Evolutionary conservation across 768 basidiomycete genomes (phyloP), one percentile per base, ranked within the genome.

Genomic region (Xerocomellus chrysenteron): DNA sequence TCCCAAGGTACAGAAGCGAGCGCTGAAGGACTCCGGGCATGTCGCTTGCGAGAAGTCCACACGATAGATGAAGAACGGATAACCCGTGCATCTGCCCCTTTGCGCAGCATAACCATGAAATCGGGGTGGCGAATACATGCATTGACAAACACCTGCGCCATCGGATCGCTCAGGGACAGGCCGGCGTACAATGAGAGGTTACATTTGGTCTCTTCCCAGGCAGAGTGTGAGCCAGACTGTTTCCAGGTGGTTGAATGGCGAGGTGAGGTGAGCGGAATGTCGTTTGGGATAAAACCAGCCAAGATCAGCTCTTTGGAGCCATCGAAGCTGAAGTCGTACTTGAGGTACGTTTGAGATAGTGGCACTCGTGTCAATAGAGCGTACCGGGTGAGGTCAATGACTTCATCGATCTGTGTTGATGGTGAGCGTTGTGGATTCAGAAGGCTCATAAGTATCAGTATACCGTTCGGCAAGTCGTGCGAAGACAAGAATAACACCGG

Each of bases 401-500:
- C 39, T 16, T 71, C 64, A 26, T 74, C 69, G 9, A 74, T 56
- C 72, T 71, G 26, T 35, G 11, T 11, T 5, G 16, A 47, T 42
- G n/a, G 24, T 62, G 32, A 59, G 60, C 35, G 8, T 24, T 30
- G 6, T 4, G 16, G 26, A 26, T 44, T 49, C 5, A 24, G 5
- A 39, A 32, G 42, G 40, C 24, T 32, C 32, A 28, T 11, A 17
- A 39, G 4, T 28, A 39, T 13, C 33, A 32, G 47, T 45, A 44
- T 61, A 71, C 73, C 55, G 73, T 69, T 52, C 62, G 61, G 50
- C 72, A 74, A n/a, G 59, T 61, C 14, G 51, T 55, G 37, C 73
- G 71, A 52, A 74, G 65, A 42, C 73, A 74, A 4, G 65, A 62
- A 47, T 74, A 74, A 48, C 73, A 74, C 16, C 43, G 49, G 36